Percentiles rank a stretch among this genome's conserved stretches.
Evolutionary conservation across 257 asterid genomes (phyloP).

Genomic region (Solanum bulbocastanum): DNA sequence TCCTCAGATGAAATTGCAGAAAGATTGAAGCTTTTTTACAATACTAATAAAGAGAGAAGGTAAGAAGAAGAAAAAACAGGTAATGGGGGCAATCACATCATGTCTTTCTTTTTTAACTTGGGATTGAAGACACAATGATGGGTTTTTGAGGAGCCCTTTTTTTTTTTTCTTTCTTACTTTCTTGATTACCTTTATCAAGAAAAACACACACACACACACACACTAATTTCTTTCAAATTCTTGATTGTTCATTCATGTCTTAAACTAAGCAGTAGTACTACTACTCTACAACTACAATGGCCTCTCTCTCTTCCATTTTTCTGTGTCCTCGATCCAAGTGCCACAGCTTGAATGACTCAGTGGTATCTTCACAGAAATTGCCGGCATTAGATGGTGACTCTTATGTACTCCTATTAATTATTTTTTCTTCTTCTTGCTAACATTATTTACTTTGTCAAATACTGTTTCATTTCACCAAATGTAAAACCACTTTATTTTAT

Average conservation of each 20-base stretch:
- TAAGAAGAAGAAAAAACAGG: neutral
- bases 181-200: constrained; percentile 8
- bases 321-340: constrained; percentile 18
- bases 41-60: neutral
- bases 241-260: constrained; percentile 4
- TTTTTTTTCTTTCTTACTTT: neutral
- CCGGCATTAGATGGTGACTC: constrained; percentile 11
- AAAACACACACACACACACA: neutral
- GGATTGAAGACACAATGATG: constrained; percentile 39
- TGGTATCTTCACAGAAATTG: constrained; percentile 20
- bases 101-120: constrained; percentile 10
- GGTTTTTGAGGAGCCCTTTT: constrained; percentile 22
- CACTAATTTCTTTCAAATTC: constrained; percentile 6
- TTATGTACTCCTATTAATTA: neutral
- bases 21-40: neutral
- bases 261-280: neutral
- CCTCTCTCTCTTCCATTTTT: neutral
- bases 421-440: neutral
- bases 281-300: neutral
- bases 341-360: constrained; percentile 5
- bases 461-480: neutral
- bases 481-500: neutral
- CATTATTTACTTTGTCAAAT: neutral
- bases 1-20: neutral
- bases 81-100: constrained; percentile 5